Conservation (phyloP, 2,329 filamentous ascomycete genomes). For the Lithohypha guttulata region DNA sequence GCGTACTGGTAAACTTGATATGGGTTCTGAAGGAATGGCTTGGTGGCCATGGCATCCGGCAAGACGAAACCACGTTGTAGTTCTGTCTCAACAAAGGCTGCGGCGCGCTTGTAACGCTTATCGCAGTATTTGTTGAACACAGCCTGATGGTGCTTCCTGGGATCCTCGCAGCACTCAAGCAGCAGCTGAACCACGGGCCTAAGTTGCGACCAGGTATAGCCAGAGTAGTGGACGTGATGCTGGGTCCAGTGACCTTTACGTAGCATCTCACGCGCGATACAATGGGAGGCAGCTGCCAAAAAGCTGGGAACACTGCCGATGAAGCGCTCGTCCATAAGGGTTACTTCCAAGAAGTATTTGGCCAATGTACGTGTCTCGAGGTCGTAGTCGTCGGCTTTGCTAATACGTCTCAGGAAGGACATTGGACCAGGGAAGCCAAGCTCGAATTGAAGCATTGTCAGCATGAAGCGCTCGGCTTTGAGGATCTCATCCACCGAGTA, state of each 20-base stretch:
- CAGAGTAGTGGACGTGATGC: slow-evolving; percentile 82
- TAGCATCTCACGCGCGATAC: slow-evolving; percentile 76
- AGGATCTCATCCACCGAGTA: slow-evolving; percentile 87
- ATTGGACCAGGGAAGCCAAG: slow-evolving; percentile 97
- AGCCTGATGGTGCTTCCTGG: slow-evolving; percentile 69
- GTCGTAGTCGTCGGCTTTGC: slow-evolving; percentile 97
- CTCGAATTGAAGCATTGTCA: slow-evolving; percentile 91
- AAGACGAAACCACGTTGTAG: slow-evolving; percentile 52
- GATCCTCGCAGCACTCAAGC: slow-evolving; percentile 75
- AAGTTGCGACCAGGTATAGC: slow-evolving; percentile 80
- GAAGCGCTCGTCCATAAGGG: slow-evolving; percentile 96
- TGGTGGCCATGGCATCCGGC: slow-evolving; percentile 25
- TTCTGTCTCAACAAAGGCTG: slow-evolving; percentile 66
- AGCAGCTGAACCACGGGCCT: slow-evolving; percentile 66
- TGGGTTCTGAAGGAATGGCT: slow-evolving; percentile 10
- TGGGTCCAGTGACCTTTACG: slow-evolving; percentile 83
- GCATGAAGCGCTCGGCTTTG: slow-evolving; percentile 96
- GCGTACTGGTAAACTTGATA: slow-evolving; percentile 17
- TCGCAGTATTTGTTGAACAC: slow-evolving; percentile 90
- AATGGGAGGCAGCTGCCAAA: slow-evolving; percentile 82
- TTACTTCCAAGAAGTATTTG: slow-evolving; percentile 95
- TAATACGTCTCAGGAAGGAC: slow-evolving; percentile 93
- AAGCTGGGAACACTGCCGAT: slow-evolving; percentile 86
- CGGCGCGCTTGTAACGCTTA: slow-evolving; percentile 75
- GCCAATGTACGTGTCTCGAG: slow-evolving; percentile 87